phyloP scores from a whole-genome alignment of 1,284 basidiomycete genomes.

The Mycosarcoma maydis region DNA sequence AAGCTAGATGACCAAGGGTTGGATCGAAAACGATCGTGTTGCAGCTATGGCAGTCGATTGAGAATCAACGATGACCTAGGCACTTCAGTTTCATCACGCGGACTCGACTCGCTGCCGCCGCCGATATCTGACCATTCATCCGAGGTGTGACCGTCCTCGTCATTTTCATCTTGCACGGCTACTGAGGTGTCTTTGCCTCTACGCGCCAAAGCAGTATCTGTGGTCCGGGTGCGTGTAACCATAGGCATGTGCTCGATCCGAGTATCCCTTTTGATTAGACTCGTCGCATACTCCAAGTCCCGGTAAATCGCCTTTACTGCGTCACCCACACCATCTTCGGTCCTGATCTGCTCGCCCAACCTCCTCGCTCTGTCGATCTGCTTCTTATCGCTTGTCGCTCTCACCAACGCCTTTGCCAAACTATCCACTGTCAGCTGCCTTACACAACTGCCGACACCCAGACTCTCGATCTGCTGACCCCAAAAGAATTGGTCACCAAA shows the following conservation, averaged over 20 bases:
- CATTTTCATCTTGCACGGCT: no score
- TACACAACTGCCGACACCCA: constrained; percentile 86
- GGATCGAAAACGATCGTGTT: no score
- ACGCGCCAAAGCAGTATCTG: no score
- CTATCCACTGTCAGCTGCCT: constrained; percentile 82
- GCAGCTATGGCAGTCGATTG: no score
- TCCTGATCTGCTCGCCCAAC: constrained; percentile 72
- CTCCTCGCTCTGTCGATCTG: constrained; percentile 83
- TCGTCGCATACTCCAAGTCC: constrained; percentile 61
- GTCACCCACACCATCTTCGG: constrained; percentile 69
- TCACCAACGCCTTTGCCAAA: constrained; percentile 79
- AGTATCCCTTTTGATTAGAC: constrained; percentile 49
- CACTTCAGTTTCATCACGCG: background rate
- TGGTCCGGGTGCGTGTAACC: no score
- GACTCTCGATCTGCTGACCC: constrained; percentile 87
- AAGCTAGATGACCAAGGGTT: no score
- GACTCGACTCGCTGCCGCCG: constrained; percentile 7
- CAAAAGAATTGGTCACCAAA: constrained; percentile 98
- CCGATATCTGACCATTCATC: constrained; percentile 58
- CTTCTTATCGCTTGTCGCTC: constrained; percentile 85
- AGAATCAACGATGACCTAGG: constrained; percentile 6
- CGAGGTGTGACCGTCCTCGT: constrained; percentile 23
- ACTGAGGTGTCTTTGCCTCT: no score
- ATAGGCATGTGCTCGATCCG: constrained; percentile 1
- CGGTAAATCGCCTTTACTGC: constrained; percentile 62